phyloP scores from a whole-genome alignment of 2,329 filamentous ascomycete genomes.

The Nemania sp. region DNA sequence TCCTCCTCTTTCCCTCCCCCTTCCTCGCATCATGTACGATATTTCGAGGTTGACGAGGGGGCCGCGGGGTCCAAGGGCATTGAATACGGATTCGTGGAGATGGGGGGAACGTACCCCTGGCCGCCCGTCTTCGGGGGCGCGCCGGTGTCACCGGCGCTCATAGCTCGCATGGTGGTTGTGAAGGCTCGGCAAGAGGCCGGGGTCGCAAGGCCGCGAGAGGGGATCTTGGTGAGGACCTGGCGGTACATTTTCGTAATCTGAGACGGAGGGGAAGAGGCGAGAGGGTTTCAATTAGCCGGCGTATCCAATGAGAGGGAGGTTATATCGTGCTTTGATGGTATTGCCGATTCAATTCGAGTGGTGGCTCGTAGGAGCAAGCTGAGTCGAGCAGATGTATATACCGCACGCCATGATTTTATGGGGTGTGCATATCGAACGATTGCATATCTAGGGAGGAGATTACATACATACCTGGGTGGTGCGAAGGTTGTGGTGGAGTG shows the following conservation, averaged over 20 bases:
- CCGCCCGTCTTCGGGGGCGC: constrained; percentile 59
- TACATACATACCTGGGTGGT: constrained; percentile 19
- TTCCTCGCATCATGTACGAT: too few relatives aligned
- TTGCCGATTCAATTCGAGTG: background rate
- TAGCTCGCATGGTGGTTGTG: constrained; percentile 64
- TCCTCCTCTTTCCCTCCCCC: too few relatives aligned
- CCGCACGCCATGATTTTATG: background rate
- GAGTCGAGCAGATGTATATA: background rate
- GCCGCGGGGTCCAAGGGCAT: too few relatives aligned
- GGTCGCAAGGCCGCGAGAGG: constrained; percentile 59
- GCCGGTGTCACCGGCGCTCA: constrained; percentile 74
- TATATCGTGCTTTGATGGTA: background rate
- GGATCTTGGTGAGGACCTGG: constrained; percentile 61
- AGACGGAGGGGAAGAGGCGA: constrained; percentile 19
- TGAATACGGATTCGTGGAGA: background rate
- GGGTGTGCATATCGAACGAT: too few relatives aligned
- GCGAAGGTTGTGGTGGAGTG: constrained; percentile 17
- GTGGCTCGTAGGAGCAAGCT: background rate
- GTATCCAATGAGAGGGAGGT: background rate
- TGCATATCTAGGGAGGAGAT: background rate
- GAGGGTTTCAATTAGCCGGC: constrained; percentile 12
- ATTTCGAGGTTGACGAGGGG: background rate
- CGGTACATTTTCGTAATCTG: constrained; percentile 65
- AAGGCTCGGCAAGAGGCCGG: constrained; percentile 60
- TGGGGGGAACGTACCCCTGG: constrained; percentile 52